These are phyloP conservation scores for Phytophthora pini DNA, from an alignment of 352 stramenopile species.

Conservation along the genomic window DNA sequence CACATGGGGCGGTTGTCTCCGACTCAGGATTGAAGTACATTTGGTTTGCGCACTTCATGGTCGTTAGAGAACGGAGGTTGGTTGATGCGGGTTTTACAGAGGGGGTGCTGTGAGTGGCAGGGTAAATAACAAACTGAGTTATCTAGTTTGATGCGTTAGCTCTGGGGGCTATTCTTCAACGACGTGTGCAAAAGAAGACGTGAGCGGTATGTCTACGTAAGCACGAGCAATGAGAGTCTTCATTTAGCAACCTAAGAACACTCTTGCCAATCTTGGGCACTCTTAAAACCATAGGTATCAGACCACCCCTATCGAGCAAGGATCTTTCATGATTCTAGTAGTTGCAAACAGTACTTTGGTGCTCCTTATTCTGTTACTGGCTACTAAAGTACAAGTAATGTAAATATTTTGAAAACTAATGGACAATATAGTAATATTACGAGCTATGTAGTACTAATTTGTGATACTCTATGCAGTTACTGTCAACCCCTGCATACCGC, in stretches of 20 bases:
- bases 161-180: too few relatives aligned
- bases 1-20: background rate
- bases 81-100: background rate
- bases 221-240: background rate
- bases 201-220: too few relatives aligned
- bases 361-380: background rate
- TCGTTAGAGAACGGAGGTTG: background rate
- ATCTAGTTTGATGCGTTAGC: too few relatives aligned
- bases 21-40: background rate
- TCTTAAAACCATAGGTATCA: too few relatives aligned
- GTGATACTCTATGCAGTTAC: background rate
- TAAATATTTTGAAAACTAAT: background rate
- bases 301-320: background rate
- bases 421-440: conserved; percentile 2
- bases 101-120: background rate
- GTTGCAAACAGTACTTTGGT: background rate
- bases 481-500: too few relatives aligned
- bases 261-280: background rate
- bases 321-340: conserved; percentile 1
- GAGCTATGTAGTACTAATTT: background rate
- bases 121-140: background rate
- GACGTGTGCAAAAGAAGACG: too few relatives aligned
- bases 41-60: conserved; percentile 1
- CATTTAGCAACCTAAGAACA: background rate
- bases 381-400: background rate